Evolutionary conservation across 306 rosid species (phyloP).

Genomic region (Dalbergia oliveri): DNA sequence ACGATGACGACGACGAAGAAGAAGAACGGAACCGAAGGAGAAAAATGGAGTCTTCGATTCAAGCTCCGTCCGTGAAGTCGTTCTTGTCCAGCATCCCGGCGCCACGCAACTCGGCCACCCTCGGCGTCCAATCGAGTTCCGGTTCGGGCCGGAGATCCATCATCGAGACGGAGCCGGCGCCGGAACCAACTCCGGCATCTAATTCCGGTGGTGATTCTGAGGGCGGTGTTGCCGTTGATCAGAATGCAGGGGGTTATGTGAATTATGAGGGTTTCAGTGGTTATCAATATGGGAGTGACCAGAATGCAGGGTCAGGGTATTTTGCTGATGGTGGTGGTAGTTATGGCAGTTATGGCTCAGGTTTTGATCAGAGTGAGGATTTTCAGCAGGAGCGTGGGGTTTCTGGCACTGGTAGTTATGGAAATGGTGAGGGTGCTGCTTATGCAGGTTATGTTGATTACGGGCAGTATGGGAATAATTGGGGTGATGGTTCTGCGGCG

Average conservation of each 20-base stretch:
- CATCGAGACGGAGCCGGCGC: slow-evolving; percentile 54
- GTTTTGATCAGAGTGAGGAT: slow-evolving; percentile 47
- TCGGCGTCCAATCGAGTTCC: slow-evolving; percentile 66
- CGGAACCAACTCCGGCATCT: slow-evolving; percentile 24
- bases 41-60: slow-evolving; percentile 50
- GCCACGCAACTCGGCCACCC: slow-evolving; percentile 66
- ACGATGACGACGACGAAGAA: slow-evolving; percentile 60
- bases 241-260: slow-evolving; percentile 43
- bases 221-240: slow-evolving; percentile 43
- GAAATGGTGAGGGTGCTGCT: slow-evolving; percentile 38
- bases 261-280: slow-evolving; percentile 41
- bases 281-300: slow-evolving; percentile 55
- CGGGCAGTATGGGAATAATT: slow-evolving; percentile 57
- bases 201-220: slow-evolving; percentile 43
- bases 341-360: slow-evolving; percentile 56
- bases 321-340: slow-evolving; percentile 38
- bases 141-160: slow-evolving; percentile 77
- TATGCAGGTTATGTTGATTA: slow-evolving; percentile 56
- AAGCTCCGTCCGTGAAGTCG: slow-evolving; percentile 65
- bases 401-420: slow-evolving; percentile 47
- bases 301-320: slow-evolving; percentile 43
- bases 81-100: slow-evolving; percentile 86
- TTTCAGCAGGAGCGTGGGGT: slow-evolving; percentile 53
- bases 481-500: slow-evolving; percentile 51
- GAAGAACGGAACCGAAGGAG: slow-evolving; percentile 56